Evolutionary conservation across 1,284 basidiomycete genomes (phyloP), one percentile per base, ranked within the genome.

Genomic region (Gomphus bonarii): DNA sequence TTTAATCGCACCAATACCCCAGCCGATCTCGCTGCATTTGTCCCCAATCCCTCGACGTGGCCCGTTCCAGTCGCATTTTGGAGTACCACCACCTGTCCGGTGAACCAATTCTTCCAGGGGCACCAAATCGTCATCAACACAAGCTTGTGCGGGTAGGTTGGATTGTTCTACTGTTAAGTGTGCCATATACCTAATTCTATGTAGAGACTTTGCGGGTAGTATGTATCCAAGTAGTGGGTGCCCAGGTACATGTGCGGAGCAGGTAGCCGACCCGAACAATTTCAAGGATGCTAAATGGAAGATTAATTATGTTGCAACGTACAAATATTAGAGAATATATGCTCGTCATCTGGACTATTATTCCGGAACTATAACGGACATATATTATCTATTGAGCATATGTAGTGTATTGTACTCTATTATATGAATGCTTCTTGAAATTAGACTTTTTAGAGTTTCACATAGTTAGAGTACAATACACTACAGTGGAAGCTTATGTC

Each of bases 91-190:
- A 72, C 74, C 11, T 91, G 91, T 70, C 73, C 88, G 63, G 81
- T 88, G 54, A 61, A 66, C 20, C 63, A 71, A n/a, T 83, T 84
- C 69, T 92, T 94, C 70, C 71, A 76, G 60, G 71, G 85, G 40
- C 89, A 93, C 62, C 68, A 70, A 25, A 67, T 91, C 61, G 76
- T 85, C 22, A 72, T 93, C 57, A 84, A 92, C 68, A 88, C 79
- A 59, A 80, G 76, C 16, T 63, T 76, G 49, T 68, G 68, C 59
- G 66, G 75, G 49, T 75, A 74, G 50, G 60, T 28, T 5, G 48
- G 20, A 4, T 16, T 43, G 1, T 43, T 20, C 8, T 8, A 11
- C 8, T 43, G 6, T 20, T 16, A 20, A 16, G 11, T 11, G 14
- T 16, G n/a, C 10, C n/a, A 16, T n/a, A 16, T n/a, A 25, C 25